Evolutionary conservation across 2,329 filamentous ascomycete species (phyloP).

Genomic region (Colletotrichum cordylinicola): DNA sequence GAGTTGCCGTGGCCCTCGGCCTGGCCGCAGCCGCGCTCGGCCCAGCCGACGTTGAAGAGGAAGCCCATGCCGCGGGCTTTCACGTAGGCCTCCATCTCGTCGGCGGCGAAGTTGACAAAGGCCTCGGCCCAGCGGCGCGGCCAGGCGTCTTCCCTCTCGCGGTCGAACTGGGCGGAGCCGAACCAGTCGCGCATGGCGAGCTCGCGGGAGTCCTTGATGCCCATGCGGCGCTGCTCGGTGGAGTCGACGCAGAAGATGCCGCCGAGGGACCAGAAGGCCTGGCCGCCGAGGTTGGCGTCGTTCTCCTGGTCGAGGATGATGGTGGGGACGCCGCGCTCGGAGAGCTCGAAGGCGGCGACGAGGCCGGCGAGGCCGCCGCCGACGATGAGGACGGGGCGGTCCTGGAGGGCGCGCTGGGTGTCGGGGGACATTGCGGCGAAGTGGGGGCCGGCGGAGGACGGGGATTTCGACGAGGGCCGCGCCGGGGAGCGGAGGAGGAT

Average conservation of each 20-base stretch:
- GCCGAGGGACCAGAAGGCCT: slow-evolving; percentile 70
- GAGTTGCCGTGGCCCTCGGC: slow-evolving; percentile 67
- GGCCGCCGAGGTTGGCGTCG: slow-evolving; percentile 60
- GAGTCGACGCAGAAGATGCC: slow-evolving; percentile 67
- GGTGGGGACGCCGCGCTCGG: slow-evolving; percentile 52
- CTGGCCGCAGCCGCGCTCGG: slow-evolving; percentile 61
- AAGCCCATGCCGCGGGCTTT: slow-evolving; percentile 59
- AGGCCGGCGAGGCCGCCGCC: slow-evolving; percentile 65
- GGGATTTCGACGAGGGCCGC: slow-evolving; percentile 1
- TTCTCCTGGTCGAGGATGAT: slow-evolving; percentile 66
- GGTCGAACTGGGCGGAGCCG: slow-evolving; percentile 63
- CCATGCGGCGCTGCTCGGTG: slow-evolving; percentile 59
- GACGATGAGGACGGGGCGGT: slow-evolving; percentile 57
- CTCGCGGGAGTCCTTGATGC: slow-evolving; percentile 62
- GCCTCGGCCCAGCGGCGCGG: slow-evolving; percentile 67
- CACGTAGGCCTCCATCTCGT: slow-evolving; percentile 64
- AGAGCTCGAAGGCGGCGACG: slow-evolving; percentile 63
- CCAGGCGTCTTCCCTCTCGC: slow-evolving; percentile 61
- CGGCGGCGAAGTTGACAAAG: slow-evolving; percentile 66
- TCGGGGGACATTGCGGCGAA: slow-evolving; percentile 14
- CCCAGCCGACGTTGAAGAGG: slow-evolving; percentile 63
- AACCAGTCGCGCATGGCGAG: slow-evolving; percentile 67
- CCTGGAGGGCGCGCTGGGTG: slow-evolving; percentile 6
- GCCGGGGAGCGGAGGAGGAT: slow-evolving; percentile 16
- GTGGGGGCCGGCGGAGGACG: slow-evolving; percentile 8